These are phyloP conservation scores for Termitomyces sp. DNA, from an alignment of 768 basidiomycete species.

Conservation along the genomic window DNA sequence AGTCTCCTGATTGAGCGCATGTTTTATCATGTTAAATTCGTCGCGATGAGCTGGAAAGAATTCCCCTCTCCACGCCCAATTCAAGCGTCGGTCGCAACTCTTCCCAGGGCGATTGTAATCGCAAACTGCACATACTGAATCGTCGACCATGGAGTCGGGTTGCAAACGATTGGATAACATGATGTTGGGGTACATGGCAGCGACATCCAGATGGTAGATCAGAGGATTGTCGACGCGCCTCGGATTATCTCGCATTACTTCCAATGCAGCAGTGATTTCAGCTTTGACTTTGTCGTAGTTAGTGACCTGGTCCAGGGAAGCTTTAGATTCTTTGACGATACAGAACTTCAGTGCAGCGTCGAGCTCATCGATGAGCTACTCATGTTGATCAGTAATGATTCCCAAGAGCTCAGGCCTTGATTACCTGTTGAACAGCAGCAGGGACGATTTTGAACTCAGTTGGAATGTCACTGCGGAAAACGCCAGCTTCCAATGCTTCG, in stretches of 20 bases:
- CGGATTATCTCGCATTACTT: slow-evolving; percentile 88
- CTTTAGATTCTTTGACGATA: slow-evolving; percentile 79
- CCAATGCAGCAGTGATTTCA: slow-evolving; percentile 72
- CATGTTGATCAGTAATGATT: background rate
- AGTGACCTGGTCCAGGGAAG: slow-evolving; percentile 74
- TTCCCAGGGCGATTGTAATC: slow-evolving; percentile 98
- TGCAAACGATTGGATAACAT: slow-evolving; percentile 99
- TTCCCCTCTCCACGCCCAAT: slow-evolving; percentile 99
- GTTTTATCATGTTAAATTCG: slow-evolving; percentile 98
- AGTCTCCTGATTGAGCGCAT: slow-evolving; percentile 90
- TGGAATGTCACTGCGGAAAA: slow-evolving; percentile 93
- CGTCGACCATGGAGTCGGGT: slow-evolving; percentile 96
- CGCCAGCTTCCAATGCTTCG: slow-evolving; percentile 96
- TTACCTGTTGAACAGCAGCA: slow-evolving; percentile 75
- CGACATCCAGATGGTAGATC: slow-evolving; percentile 98
- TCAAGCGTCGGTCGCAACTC: slow-evolving; percentile 85
- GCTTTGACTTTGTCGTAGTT: slow-evolving; percentile 93
- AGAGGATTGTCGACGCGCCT: slow-evolving; percentile 86
- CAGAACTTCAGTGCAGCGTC: slow-evolving; percentile 90
- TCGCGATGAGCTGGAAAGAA: slow-evolving; percentile 97
- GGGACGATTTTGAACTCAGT: slow-evolving; percentile 96
- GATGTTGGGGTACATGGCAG: slow-evolving; percentile 99
- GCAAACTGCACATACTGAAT: slow-evolving; percentile 95
- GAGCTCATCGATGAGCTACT: slow-evolving; percentile 86
- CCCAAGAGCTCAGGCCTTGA: background rate